A percentile compares a stretch with the other conserved stretches of the same genome.
phyloP scores from a whole-genome alignment of 1,139 yeast species.

The Geotrichum histeridarum region DNA sequence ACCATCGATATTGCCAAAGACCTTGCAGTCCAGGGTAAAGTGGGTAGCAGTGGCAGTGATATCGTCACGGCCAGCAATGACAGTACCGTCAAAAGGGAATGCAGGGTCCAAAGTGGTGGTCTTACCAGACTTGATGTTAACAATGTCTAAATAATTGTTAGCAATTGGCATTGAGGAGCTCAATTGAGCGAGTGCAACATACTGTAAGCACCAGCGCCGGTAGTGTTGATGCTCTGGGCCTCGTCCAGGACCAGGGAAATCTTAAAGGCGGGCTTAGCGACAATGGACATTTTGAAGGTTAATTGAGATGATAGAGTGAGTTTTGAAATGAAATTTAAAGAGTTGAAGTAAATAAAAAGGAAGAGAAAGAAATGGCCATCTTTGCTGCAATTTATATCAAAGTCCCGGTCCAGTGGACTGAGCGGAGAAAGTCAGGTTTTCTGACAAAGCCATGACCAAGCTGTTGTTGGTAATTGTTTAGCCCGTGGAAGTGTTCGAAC shows the following conservation, averaged over 20 bases:
- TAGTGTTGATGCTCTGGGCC: slow-evolving; percentile 6
- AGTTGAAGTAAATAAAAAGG: background rate
- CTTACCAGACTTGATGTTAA: slow-evolving; percentile 35
- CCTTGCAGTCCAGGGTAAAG: slow-evolving; percentile 45
- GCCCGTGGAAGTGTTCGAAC: no score
- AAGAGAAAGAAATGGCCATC: background rate
- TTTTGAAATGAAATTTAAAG: background rate
- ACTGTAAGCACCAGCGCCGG: slow-evolving; percentile 11
- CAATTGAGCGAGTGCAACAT: background rate
- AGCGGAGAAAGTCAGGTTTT: background rate
- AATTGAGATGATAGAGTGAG: background rate
- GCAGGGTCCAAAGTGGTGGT: slow-evolving; percentile 36
- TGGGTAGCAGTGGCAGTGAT: slow-evolving; percentile 36
- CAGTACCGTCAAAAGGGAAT: slow-evolving; percentile 37
- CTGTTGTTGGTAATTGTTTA: no score
- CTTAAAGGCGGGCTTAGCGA: slow-evolving; percentile 17
- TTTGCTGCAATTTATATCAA: no score
- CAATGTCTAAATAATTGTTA: slow-evolving; percentile 20
- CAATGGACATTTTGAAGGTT: slow-evolving; percentile 6
- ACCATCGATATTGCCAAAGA: slow-evolving; percentile 42
- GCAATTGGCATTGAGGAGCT: background rate
- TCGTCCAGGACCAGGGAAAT: slow-evolving; percentile 16
- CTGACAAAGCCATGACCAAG: no score
- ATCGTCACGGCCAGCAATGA: slow-evolving; percentile 46
- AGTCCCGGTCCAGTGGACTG: background rate